A percentile compares a stretch with the other conserved stretches of the same genome.
phyloP scores from a whole-genome alignment of 306 rosid species.

The Cucumis hystrix region DNA sequence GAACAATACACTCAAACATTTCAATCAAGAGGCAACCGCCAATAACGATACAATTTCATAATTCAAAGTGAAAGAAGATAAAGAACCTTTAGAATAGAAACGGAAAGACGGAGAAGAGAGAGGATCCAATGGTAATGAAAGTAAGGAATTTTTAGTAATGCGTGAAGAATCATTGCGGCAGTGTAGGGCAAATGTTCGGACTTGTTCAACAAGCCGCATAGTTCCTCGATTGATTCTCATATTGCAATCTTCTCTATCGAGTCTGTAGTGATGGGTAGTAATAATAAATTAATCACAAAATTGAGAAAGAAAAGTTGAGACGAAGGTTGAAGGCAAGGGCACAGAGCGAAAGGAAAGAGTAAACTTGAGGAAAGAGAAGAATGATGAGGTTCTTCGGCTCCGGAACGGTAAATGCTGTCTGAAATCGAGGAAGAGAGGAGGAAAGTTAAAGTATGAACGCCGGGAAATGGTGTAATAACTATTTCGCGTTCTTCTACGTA shows the following conservation, averaged over 20 bases:
- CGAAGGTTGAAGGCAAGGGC: background rate
- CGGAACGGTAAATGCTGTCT: background rate
- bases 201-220: background rate
- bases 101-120: slow-evolving; percentile 8
- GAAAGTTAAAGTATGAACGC: too few species aligned
- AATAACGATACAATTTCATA: background rate
- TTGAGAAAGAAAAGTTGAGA: background rate
- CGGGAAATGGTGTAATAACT: too few species aligned
- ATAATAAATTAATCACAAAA: background rate
- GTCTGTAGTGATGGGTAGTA: background rate
- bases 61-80: background rate
- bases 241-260: background rate
- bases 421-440: background rate
- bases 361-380: background rate
- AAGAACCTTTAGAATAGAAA: slow-evolving; percentile 31
- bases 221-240: slow-evolving; percentile 3
- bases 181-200: background rate
- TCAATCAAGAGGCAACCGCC: background rate
- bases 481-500: too few species aligned
- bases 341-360: background rate
- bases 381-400: background rate
- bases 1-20: background rate
- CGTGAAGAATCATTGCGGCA: background rate
- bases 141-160: background rate
- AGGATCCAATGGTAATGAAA: background rate